Conservation (phyloP, 257 asterid species). For the Thymus mandschuricus region DNA sequence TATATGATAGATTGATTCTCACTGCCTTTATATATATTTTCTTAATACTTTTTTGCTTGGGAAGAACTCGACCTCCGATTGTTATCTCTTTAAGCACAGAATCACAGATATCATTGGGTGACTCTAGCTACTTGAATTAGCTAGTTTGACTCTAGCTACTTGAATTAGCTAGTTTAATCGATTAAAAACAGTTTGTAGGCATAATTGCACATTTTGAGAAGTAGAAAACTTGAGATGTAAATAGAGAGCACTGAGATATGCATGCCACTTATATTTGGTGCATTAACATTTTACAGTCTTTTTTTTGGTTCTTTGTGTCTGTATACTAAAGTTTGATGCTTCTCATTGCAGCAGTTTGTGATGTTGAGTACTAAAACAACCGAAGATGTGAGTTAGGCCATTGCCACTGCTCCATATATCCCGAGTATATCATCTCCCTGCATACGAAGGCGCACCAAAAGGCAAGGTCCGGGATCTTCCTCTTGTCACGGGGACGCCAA, state of each 20-base stretch:
- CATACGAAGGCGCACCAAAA: too few relatives aligned
- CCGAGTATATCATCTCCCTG: too few relatives aligned
- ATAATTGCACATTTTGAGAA: conserved; percentile 6
- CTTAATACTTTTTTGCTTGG: not conserved
- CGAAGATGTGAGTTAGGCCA: too few relatives aligned
- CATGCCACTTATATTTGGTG: not conserved
- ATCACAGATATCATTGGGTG: not conserved
- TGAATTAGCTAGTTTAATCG: not conserved
- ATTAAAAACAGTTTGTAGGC: not conserved
- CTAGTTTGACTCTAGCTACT: not conserved
- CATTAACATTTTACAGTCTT: not conserved
- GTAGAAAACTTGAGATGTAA: not conserved
- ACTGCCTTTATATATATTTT: conserved; percentile 8
- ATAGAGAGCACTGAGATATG: conserved; percentile 21
- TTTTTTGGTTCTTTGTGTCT: too few relatives aligned
- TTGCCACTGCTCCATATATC: too few relatives aligned
- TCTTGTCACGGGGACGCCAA: too few relatives aligned
- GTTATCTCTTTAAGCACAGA: not conserved
- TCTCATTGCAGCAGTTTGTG: too few relatives aligned
- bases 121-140: conserved; percentile 20
- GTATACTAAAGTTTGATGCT: too few relatives aligned
- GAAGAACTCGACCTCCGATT: not conserved
- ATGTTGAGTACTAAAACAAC: too few relatives aligned
- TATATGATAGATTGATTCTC: conserved; percentile 17
- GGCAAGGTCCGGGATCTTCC: too few relatives aligned